A percentile compares a stretch with the other conserved stretches of the same genome.
These are phyloP conservation scores for Fusarium xylarioides DNA, from an alignment of 2,329 filamentous ascomycete genomes.

Conservation along the genomic window DNA sequence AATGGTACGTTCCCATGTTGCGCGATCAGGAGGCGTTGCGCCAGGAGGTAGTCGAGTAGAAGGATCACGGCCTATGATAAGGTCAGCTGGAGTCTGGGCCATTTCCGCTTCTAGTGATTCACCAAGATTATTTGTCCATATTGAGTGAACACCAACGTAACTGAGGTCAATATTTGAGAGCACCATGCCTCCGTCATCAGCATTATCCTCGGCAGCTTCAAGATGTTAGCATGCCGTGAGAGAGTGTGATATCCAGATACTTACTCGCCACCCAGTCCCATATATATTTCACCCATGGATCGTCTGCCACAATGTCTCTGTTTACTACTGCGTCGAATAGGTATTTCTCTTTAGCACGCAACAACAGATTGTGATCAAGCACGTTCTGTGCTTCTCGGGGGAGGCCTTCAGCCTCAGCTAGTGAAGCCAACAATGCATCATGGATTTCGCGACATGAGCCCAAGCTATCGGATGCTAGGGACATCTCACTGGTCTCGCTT, in stretches of 20 bases:
- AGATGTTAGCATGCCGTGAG: neutral
- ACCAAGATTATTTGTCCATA: conserved; percentile 78
- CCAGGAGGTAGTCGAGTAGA: conserved; percentile 58
- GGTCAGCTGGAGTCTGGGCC: conserved; percentile 4
- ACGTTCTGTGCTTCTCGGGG: conserved; percentile 61
- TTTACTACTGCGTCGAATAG: conserved; percentile 73
- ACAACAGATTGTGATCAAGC: conserved; percentile 66
- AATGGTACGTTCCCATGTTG: conserved; percentile 70
- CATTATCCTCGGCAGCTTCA: conserved; percentile 69
- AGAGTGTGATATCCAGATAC: conserved; percentile 37
- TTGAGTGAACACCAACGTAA: conserved; percentile 76
- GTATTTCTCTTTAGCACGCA: conserved; percentile 69
- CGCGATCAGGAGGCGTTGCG: conserved; percentile 56
- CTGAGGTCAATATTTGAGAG: conserved; percentile 74
- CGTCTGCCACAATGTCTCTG: conserved; percentile 71
- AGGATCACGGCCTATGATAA: conserved; percentile 57
- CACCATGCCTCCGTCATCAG: conserved; percentile 75
- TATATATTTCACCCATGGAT: conserved; percentile 79
- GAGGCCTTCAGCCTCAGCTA: conserved; percentile 56
- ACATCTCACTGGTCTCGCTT: conserved; percentile 49
- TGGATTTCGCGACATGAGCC: conserved; percentile 66
- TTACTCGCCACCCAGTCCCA: conserved; percentile 79
- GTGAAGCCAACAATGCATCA: conserved; percentile 60
- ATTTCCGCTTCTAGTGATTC: conserved; percentile 37
- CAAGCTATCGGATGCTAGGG: conserved; percentile 50